These are phyloP conservation scores for Aspergillus hiratsukae DNA, from an alignment of 2,329 filamentous ascomycete species.

Conservation along the genomic window DNA sequence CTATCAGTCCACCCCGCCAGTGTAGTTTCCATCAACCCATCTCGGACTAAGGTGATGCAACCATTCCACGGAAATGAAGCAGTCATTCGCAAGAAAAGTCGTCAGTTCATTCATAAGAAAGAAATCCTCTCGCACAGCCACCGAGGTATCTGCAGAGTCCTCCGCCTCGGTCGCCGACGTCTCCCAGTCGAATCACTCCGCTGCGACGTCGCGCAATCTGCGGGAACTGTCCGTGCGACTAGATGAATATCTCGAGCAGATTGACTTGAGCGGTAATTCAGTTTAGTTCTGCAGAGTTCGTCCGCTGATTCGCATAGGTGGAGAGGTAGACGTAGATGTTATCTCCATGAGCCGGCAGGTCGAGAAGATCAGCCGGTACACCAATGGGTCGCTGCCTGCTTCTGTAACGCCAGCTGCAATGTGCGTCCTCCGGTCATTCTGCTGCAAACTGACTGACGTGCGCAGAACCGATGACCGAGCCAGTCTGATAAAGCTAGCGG, in stretches of 20 bases:
- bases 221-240: slow-evolving; percentile 3
- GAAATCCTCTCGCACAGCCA: neutral
- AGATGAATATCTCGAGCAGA: slow-evolving; percentile 4
- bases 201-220: slow-evolving; percentile 2
- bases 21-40: too few species aligned
- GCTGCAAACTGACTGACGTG: too few species aligned
- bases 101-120: slow-evolving; percentile 1
- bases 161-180: slow-evolving; percentile 3
- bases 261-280: neutral
- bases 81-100: neutral
- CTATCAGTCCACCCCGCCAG: too few species aligned
- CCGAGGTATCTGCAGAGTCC: slow-evolving; percentile 1
- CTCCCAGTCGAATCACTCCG: slow-evolving; percentile 5
- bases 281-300: too few species aligned
- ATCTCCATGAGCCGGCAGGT: slow-evolving; percentile 8
- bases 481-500: neutral
- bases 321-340: slow-evolving; percentile 3
- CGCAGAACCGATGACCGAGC: too few species aligned
- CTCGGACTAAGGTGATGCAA: too few species aligned
- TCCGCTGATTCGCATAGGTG: neutral
- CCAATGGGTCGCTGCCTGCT: slow-evolving; percentile 3
- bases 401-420: neutral
- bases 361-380: slow-evolving; percentile 2
- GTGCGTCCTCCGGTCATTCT: neutral
- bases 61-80: neutral